Evolutionary conservation across 352 stramenopile genomes (phyloP).

Genomic region (Lagenidium sp.): DNA sequence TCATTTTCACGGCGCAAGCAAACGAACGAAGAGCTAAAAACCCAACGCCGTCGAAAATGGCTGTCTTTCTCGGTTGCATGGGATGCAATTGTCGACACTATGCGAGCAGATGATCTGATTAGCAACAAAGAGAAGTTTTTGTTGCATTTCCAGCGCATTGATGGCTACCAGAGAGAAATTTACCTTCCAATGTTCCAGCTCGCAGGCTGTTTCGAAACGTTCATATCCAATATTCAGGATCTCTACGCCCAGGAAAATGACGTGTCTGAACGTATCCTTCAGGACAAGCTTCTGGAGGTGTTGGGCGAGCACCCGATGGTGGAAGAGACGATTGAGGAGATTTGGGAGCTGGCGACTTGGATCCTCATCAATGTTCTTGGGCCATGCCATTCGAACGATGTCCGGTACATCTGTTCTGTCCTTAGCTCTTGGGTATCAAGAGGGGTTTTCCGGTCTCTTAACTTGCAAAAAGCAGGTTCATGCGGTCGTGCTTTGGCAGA

Average conservation of each 20-base stretch:
- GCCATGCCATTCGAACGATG: conserved; percentile 91
- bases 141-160: conserved; percentile 94
- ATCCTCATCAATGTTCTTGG: conserved; percentile 93
- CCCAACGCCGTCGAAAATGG: conserved; percentile 96
- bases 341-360: conserved; percentile 96
- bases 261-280: conserved; percentile 58
- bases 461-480: conserved; percentile 55
- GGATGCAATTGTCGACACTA: conserved; percentile 96
- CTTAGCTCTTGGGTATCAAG: conserved; percentile 72
- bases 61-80: conserved; percentile 97
- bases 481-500: conserved; percentile 61
- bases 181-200: conserved; percentile 98
- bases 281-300: conserved; percentile 79
- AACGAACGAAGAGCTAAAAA: conserved; percentile 69
- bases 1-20: conserved; percentile 85
- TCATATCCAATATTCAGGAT: conserved; percentile 65
- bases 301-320: conserved; percentile 75
- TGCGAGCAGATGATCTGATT: conserved; percentile 90
- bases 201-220: conserved; percentile 94
- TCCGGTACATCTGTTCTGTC: conserved; percentile 86
- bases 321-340: conserved; percentile 92
- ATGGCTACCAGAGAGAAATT: conserved; percentile 95
- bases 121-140: conserved; percentile 81
- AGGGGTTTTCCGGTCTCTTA: conserved; percentile 69
- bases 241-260: conserved; percentile 55